Percentiles rank a stretch among this genome's conserved stretches.
phyloP scores from a whole-genome alignment of 176 grass and related monocot species.

The Neostapfia colusana region DNA sequence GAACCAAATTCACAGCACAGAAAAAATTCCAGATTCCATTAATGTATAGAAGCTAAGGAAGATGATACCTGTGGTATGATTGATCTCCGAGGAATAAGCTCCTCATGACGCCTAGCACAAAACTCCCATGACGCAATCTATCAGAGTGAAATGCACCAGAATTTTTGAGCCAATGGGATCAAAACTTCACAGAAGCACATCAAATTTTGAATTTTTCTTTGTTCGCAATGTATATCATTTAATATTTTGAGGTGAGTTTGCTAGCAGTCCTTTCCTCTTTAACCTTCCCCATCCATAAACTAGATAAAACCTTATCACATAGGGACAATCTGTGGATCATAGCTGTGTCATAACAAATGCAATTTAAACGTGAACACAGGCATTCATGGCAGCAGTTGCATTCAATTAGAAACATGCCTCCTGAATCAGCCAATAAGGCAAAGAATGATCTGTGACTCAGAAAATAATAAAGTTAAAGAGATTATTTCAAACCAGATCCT shows the following conservation, averaged over 20 bases:
- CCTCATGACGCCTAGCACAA: slow-evolving; percentile 88
- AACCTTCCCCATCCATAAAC: not conserved
- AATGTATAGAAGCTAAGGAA: slow-evolving; percentile 21
- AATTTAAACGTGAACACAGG: not conserved
- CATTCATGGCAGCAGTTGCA: not conserved
- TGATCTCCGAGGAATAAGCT: slow-evolving; percentile 89
- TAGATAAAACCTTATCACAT: not conserved
- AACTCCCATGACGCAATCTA: slow-evolving; percentile 97
- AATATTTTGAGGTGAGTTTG: slow-evolving; percentile 4
- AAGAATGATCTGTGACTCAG: not conserved
- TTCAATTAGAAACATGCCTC: not conserved
- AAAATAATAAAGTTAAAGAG: not conserved
- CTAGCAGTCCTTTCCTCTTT: not conserved
- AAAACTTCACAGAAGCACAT: not conserved
- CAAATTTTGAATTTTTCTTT: not conserved
- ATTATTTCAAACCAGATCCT: not conserved
- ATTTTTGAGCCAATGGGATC: not conserved
- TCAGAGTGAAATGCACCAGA: slow-evolving; percentile 9
- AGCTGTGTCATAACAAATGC: not conserved
- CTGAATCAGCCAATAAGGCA: not conserved
- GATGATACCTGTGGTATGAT: slow-evolving; percentile 80
- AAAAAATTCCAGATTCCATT: not conserved
- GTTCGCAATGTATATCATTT: not conserved
- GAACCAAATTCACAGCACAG: not conserved
- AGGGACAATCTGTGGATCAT: not conserved